Evolutionary conservation across 352 stramenopile genomes (phyloP).

Genomic region (Globisporangium lucens): DNA sequence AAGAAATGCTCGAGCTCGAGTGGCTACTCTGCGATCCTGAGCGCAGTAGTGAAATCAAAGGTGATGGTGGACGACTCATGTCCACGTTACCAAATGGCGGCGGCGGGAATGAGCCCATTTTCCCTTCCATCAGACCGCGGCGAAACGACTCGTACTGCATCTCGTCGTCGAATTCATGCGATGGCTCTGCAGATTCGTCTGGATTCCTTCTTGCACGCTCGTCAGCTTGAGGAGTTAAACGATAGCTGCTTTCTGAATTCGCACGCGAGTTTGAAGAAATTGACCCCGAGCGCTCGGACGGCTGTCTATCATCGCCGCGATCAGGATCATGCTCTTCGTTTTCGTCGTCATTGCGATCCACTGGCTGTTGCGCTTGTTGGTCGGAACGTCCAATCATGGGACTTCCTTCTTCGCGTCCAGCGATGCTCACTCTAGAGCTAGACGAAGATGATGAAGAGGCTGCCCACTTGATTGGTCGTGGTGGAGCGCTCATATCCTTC

Average conservation of each 20-base stretch:
- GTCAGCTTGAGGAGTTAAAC: not conserved
- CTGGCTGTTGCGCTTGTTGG: slow-evolving; percentile 8
- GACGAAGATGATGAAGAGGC: slow-evolving; percentile 28
- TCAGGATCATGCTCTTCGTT: not conserved
- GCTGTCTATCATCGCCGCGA: not conserved
- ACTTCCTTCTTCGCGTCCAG: not conserved
- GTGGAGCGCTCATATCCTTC: slow-evolving; percentile 40
- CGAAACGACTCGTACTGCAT: slow-evolving; percentile 17
- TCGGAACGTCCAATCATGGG: not conserved
- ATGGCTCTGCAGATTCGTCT: not conserved
- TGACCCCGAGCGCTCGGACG: not conserved
- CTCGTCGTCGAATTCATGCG: slow-evolving; percentile 10
- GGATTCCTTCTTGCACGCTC: too few species aligned
- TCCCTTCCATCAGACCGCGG: slow-evolving; percentile 12
- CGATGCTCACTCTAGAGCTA: slow-evolving; percentile 9
- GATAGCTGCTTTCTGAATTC: not conserved
- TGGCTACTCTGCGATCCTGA: not conserved
- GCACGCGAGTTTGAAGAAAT: not conserved
- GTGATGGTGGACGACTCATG: slow-evolving; percentile 34
- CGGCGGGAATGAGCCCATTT: slow-evolving; percentile 27
- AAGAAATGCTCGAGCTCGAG: slow-evolving; percentile 11
- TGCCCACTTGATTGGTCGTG: slow-evolving; percentile 25
- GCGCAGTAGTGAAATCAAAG: not conserved
- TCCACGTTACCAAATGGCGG: slow-evolving; percentile 36
- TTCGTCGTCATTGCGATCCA: not conserved